Conservation (phyloP, 306 rosid species). For the Citrullus mucosospermus region DNA sequence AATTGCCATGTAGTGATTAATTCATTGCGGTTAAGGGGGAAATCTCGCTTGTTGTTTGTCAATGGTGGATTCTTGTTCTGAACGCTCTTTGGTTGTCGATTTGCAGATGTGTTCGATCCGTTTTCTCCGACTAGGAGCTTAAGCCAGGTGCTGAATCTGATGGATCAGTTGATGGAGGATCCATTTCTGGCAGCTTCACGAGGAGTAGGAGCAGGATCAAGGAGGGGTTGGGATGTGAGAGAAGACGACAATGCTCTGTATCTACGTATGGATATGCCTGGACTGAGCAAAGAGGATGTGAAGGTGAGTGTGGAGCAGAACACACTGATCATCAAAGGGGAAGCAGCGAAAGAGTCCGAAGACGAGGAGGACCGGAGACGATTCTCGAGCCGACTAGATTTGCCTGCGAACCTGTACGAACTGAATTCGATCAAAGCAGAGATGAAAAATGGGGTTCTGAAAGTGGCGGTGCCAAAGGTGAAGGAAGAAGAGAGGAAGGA, state of each 20-base stretch:
- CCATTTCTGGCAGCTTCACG: slow-evolving; percentile 36
- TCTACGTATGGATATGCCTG: slow-evolving; percentile 70
- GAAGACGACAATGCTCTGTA: slow-evolving; percentile 38
- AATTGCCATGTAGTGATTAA: no score
- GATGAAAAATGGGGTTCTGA: slow-evolving; percentile 77
- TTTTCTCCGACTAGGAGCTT: slow-evolving; percentile 52
- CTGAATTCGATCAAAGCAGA: slow-evolving; percentile 53
- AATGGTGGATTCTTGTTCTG: not conserved
- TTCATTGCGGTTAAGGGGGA: not conserved
- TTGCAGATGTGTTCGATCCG: slow-evolving; percentile 57
- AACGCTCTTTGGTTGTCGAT: no score
- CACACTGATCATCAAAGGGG: slow-evolving; percentile 47
- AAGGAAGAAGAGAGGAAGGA: slow-evolving; percentile 45
- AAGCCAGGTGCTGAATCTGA: slow-evolving; percentile 61
- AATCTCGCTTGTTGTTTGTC: not conserved
- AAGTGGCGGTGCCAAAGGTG: slow-evolving; percentile 40
- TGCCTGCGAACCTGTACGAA: slow-evolving; percentile 40
- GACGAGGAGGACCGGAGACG: slow-evolving; percentile 26
- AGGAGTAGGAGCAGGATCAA: slow-evolving; percentile 35
- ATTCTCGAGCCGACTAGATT: slow-evolving; percentile 42
- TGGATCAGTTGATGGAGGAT: slow-evolving; percentile 67
- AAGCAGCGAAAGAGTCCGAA: slow-evolving; percentile 24
- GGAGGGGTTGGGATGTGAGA: slow-evolving; percentile 60
- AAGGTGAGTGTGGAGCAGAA: slow-evolving; percentile 56
- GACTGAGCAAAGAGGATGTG: slow-evolving; percentile 51